phyloP scores from a whole-genome alignment of 1,284 basidiomycete species.

The Ustilago curta region DNA sequence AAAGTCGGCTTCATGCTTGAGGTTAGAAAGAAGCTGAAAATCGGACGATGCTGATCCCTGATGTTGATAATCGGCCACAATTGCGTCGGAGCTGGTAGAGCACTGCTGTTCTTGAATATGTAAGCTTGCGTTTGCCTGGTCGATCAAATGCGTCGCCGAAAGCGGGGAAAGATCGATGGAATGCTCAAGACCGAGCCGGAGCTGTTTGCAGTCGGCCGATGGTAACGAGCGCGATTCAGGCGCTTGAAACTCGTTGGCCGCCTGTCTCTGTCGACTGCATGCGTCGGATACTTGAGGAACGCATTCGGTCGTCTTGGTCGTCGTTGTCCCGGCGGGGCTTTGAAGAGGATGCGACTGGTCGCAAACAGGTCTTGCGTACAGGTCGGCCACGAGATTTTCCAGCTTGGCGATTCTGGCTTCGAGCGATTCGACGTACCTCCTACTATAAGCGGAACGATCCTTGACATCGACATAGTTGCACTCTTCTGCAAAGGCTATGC shows the following conservation, averaged over 20 bases:
- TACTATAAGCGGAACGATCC: constrained; percentile 48
- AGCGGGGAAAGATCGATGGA: constrained; percentile 2
- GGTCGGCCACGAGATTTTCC: constrained; percentile 18
- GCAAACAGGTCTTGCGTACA: neutral
- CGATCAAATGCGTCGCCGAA: constrained; percentile 8
- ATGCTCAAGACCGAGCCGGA: neutral
- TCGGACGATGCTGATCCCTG: neutral
- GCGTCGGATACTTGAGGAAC: too few species aligned
- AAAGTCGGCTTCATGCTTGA: neutral
- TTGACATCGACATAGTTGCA: constrained; percentile 51
- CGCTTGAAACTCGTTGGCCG: neutral
- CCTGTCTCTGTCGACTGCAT: neutral
- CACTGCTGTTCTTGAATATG: neutral
- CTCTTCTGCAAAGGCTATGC: constrained; percentile 44
- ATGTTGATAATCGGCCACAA: neutral
- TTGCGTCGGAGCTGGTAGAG: neutral
- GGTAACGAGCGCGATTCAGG: neutral
- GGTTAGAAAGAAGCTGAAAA: neutral
- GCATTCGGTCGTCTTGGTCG: too few species aligned
- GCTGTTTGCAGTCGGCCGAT: neutral
- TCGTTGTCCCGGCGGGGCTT: too few species aligned
- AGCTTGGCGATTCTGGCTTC: constrained; percentile 41
- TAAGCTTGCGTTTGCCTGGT: neutral
- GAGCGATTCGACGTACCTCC: constrained; percentile 52
- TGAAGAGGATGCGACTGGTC: neutral